Conservation (phyloP, 306 rosid species). For the Quillaja saponaria region DNA sequence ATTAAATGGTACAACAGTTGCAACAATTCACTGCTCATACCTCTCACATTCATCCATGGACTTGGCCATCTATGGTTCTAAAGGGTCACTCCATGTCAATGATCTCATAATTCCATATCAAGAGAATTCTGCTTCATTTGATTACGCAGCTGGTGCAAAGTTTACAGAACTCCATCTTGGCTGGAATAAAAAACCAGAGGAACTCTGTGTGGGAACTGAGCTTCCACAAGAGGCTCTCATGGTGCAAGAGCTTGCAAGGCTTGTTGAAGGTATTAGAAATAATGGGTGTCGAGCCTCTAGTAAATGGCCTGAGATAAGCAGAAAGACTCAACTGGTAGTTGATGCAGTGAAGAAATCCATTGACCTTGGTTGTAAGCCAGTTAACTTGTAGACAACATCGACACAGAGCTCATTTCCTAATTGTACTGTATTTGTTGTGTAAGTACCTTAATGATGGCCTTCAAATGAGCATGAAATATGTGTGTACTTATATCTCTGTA, state of each 20-base stretch:
- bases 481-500: too few species aligned
- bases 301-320: conserved; percentile 66
- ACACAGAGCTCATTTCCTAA: too few species aligned
- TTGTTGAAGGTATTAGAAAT: conserved; percentile 41
- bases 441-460: not conserved
- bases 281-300: conserved; percentile 38
- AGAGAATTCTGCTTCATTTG: conserved; percentile 58
- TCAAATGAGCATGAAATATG: not conserved
- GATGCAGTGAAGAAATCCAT: conserved; percentile 73
- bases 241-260: conserved; percentile 66
- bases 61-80: conserved; percentile 50
- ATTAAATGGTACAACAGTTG: conserved; percentile 37
- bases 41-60: conserved; percentile 68
- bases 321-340: conserved; percentile 66
- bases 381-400: too few species aligned
- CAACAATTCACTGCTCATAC: conserved; percentile 69
- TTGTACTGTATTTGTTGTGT: too few species aligned
- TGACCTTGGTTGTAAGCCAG: conserved; percentile 18
- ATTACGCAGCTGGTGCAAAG: conserved; percentile 51
- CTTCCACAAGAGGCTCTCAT: conserved; percentile 78
- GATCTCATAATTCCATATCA: conserved; percentile 65
- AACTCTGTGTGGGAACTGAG: conserved; percentile 43
- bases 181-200: conserved; percentile 60
- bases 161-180: conserved; percentile 62
- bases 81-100: conserved; percentile 53